Percentiles rank a stretch among this genome's conserved stretches.
Evolutionary conservation across 495 filamentous ascomycete genomes (phyloP).

Genomic region (Hypoxylon perforatum): DNA sequence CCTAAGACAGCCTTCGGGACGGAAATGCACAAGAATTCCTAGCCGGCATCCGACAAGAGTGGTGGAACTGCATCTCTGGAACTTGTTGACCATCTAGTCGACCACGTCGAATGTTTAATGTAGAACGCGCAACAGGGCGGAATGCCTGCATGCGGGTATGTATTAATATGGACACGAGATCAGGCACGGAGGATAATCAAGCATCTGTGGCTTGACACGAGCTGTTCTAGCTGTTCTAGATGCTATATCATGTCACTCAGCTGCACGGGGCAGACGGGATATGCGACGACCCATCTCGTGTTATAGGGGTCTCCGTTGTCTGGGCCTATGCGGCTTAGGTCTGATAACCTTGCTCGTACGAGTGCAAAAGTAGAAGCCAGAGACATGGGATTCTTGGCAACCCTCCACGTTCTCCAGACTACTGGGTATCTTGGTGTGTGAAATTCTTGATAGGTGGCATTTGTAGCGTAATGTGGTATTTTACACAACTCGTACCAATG

Average conservation of each 20-base stretch:
- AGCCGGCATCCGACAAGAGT: background rate
- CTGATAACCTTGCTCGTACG: constrained; percentile 1
- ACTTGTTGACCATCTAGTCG: background rate
- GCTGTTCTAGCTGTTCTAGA: background rate
- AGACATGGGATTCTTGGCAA: constrained; percentile 20
- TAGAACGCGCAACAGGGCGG: background rate
- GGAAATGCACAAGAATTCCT: constrained; percentile 18
- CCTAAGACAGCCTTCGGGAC: constrained; percentile 7
- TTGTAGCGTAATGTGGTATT: constrained; percentile 17
- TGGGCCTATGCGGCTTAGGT: background rate
- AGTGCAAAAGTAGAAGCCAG: constrained; percentile 14
- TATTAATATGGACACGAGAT: constrained; percentile 19
- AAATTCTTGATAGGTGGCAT: constrained; percentile 18
- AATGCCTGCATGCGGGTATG: constrained; percentile 4
- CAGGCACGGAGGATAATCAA: constrained; percentile 5
- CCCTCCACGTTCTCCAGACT: background rate
- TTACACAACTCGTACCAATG: constrained; percentile 11
- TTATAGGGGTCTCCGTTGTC: constrained; percentile 25
- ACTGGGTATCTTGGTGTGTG: constrained; percentile 5
- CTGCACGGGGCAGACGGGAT: too few relatives aligned
- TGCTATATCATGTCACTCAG: constrained; percentile 8
- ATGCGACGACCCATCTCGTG: constrained; percentile 22
- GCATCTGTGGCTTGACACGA: constrained; percentile 11
- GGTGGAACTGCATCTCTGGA: background rate
- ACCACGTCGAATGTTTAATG: constrained; percentile 6